Base-by-base conservation (phyloP, 495 filamentous ascomycete species). In the Penicillium waksmanii region DNA sequence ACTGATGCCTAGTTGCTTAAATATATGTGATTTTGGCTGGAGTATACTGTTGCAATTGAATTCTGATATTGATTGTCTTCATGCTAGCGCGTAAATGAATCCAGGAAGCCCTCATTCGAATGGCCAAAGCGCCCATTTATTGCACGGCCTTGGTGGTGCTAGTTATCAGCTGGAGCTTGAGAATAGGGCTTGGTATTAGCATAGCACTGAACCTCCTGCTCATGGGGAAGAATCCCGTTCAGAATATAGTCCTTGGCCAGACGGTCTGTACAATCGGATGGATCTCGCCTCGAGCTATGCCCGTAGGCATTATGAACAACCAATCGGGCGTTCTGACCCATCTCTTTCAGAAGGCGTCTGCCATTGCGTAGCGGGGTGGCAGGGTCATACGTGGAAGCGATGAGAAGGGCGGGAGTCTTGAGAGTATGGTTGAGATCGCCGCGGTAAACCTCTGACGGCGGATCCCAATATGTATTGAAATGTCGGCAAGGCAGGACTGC, bases 381-480 rank as follows among this genome's bases (percentile, higher is more conserved):
- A 33, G 59, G 63, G 15, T 66, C 63, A 53, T 62, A 66, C 13
- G 63, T 11, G 0, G 55, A 56, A 13, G 63, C 55, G 23, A 66
- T 59, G 21, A 66, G 53, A 0, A 66, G 43, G 15, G 19, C 27
- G 10, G 59, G 63, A 0, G 55, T 66, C 33, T 54, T 66, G 33
- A 66, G 56, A 25, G 63, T 66, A 34, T 62, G 25, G n/a, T 66
- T 62, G 1, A 66, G 56, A 51, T 62, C 63, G 1, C 63, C 63
- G 11, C 59, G 59, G 36, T 66, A 66, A 46, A 62, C 63, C 42
- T 66, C 63, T 3, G 63, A 43, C 19, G 63, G 52, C 2, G 7
- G n/a, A 13, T n/a, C 25, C 63, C 63, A 66, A 19, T 66, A 66
- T 7, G 36, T 58, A 3, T 48, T 51, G 21, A 56, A 66, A 48